These are phyloP conservation scores for Davidsoniella eucalypti DNA, from an alignment of 2,329 filamentous ascomycete species.

Conservation along the genomic window DNA sequence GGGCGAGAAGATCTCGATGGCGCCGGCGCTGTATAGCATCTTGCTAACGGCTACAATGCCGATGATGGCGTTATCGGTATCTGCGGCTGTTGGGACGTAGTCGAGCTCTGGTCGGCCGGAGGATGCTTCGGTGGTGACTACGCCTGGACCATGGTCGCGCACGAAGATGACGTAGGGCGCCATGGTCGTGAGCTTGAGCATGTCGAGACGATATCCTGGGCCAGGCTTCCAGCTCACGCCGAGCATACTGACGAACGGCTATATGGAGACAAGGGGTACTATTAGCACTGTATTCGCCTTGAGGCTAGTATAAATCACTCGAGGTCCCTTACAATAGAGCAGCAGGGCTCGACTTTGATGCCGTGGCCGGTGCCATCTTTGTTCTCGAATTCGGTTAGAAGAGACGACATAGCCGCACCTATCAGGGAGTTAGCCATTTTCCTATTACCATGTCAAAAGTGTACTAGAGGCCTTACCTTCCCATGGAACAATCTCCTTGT, in stretches of 20 bases:
- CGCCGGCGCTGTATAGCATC: constrained; percentile 63
- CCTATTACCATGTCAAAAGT: too few species aligned
- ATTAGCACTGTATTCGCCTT: not conserved
- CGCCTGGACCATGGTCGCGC: constrained; percentile 55
- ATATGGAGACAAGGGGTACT: not conserved
- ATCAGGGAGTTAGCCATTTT: constrained; percentile 13
- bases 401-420: constrained; percentile 64
- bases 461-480: constrained; percentile 25
- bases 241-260: not conserved
- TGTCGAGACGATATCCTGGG: constrained; percentile 10
- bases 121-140: constrained; percentile 56
- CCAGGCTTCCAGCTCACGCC: not conserved
- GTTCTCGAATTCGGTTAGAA: constrained; percentile 64
- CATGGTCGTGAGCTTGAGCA: constrained; percentile 11
- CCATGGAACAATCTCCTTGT: constrained; percentile 55
- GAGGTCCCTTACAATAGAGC: constrained; percentile 43
- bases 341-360: constrained; percentile 59
- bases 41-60: constrained; percentile 57
- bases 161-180: constrained; percentile 49
- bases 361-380: constrained; percentile 69
- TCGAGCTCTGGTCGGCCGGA: constrained; percentile 49
- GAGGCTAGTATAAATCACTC: not conserved
- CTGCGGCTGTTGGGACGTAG: constrained; percentile 56
- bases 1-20: constrained; percentile 57
- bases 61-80: constrained; percentile 54